phyloP scores from a whole-genome alignment of 257 asterid species.

The Penstemon barbatus region DNA sequence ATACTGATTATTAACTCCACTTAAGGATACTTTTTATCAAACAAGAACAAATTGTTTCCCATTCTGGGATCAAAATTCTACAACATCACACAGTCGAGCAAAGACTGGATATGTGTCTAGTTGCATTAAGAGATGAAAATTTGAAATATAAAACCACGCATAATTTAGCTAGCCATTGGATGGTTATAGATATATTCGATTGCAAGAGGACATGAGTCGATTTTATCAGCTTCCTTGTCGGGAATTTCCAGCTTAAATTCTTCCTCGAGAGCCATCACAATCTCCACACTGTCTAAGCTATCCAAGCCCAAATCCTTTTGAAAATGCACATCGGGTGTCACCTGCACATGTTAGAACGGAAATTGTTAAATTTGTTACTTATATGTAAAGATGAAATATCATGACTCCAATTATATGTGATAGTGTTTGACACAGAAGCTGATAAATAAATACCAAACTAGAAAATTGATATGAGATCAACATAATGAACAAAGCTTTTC shows the following conservation, averaged over 20 bases:
- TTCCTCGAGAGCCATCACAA: slow-evolving; percentile 91
- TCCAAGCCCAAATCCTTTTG: slow-evolving; percentile 83
- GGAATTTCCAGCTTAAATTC: slow-evolving; percentile 90
- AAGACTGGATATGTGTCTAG: slow-evolving; percentile 26
- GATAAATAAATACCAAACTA: neutral
- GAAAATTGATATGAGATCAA: neutral
- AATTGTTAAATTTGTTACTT: slow-evolving; percentile 16
- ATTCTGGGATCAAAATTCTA: slow-evolving; percentile 25
- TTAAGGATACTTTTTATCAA: slow-evolving; percentile 14
- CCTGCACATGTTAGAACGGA: slow-evolving; percentile 46
- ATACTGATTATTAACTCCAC: slow-evolving; percentile 11
- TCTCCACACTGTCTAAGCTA: slow-evolving; percentile 89
- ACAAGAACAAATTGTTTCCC: slow-evolving; percentile 32
- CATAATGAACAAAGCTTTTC: neutral
- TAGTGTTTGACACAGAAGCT: slow-evolving; percentile 1
- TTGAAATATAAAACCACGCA: slow-evolving; percentile 1
- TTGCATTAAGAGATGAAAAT: slow-evolving; percentile 16
- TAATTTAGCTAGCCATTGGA: slow-evolving; percentile 68
- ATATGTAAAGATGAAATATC: neutral
- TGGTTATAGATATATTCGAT: slow-evolving; percentile 70
- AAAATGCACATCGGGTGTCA: slow-evolving; percentile 73
- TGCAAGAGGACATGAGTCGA: slow-evolving; percentile 72
- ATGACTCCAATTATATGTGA: neutral
- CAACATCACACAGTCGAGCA: slow-evolving; percentile 29
- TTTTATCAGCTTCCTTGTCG: slow-evolving; percentile 79